Conservation (phyloP, 1,139 yeast genomes). For the Barnettozyma hawaiiensis region DNA sequence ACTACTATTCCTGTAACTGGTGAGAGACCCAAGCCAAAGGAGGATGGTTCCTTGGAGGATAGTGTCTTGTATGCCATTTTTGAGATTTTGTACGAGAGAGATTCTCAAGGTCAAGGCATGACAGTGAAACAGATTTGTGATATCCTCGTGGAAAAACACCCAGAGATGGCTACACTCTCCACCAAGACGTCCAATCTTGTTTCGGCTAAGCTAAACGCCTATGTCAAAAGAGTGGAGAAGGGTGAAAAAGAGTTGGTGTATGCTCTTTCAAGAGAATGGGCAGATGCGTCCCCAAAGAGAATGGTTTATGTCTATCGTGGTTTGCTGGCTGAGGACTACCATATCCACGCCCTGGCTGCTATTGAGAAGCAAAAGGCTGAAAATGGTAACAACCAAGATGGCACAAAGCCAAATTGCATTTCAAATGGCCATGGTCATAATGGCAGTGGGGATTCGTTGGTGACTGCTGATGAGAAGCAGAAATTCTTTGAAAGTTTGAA, state of each 20-base stretch:
- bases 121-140: slow-evolving; percentile 83
- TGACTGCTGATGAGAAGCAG: slow-evolving; percentile 18
- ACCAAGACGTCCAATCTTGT: slow-evolving; percentile 79
- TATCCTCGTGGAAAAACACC: slow-evolving; percentile 62
- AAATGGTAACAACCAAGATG: not conserved
- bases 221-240: slow-evolving; percentile 73
- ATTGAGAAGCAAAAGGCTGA: slow-evolving; percentile 23
- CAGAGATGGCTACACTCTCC: slow-evolving; percentile 73
- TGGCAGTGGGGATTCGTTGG: slow-evolving; percentile 12
- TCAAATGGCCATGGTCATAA: too few relatives aligned
- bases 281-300: slow-evolving; percentile 80
- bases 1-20: slow-evolving; percentile 79
- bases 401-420: not conserved
- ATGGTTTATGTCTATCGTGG: slow-evolving; percentile 87
- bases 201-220: slow-evolving; percentile 76
- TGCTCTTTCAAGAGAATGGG: slow-evolving; percentile 82
- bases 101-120: slow-evolving; percentile 67
- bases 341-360: slow-evolving; percentile 58
- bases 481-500: slow-evolving; percentile 15
- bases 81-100: slow-evolving; percentile 61
- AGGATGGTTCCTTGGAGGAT: slow-evolving; percentile 65
- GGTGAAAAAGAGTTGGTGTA: slow-evolving; percentile 68
- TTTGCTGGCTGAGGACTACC: slow-evolving; percentile 63
- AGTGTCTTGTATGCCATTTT: slow-evolving; percentile 71
- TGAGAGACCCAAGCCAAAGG: slow-evolving; percentile 67